Evolutionary conservation across 1,284 basidiomycete species (phyloP), one percentile per base, ranked within the genome.

Genomic region (Sporisorium reilianum): DNA sequence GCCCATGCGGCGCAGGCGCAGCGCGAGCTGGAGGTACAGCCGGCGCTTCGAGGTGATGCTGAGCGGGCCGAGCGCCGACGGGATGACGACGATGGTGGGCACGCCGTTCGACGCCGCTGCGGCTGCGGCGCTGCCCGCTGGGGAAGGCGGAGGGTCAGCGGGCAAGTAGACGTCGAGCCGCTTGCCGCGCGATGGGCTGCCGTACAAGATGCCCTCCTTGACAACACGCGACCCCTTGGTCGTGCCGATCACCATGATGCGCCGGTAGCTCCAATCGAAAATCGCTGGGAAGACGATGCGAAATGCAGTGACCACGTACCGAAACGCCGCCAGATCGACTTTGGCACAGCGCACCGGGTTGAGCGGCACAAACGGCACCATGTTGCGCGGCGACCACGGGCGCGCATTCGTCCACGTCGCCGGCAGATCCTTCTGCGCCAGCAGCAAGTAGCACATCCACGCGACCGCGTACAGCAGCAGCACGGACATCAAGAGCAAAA

Each of bases 81-180:
- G 84, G 7, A 86, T 64, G 41, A 86, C 71, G n/a, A 86, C 71
- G 32, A 86, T 63, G 11, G 85, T 82, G 11, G 85, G 84, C 11
- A 81, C 80, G 23, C 68, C 69, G 44, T 64, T 68, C 16, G 68
- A 50, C n/a, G n/a, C n/a, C 1, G 50, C 23, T 12, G 51, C 34
- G 20, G 45, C 20, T 16, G 64, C 22, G 7, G 54, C 16, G 14
- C 41, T 20, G 9, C 30, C n/a, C 16, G 42, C 36, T 9, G 26
- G 34, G 14, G 50, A 25, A 9, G 45, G 5, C 25, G 70, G 57
- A 2, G 55, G 9, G 20, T 73, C 64, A 23, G 76, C 72, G 4
- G 83, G 77, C 2, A 79, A 54, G 62, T 84, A 85, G 16, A 84
- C 78, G 60, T 84, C 80, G 41, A 84, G 73, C 9, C 74, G 57